These are phyloP conservation scores for Candida vaughaniae DNA, from an alignment of 805 yeast genomes.

Conservation along the genomic window DNA sequence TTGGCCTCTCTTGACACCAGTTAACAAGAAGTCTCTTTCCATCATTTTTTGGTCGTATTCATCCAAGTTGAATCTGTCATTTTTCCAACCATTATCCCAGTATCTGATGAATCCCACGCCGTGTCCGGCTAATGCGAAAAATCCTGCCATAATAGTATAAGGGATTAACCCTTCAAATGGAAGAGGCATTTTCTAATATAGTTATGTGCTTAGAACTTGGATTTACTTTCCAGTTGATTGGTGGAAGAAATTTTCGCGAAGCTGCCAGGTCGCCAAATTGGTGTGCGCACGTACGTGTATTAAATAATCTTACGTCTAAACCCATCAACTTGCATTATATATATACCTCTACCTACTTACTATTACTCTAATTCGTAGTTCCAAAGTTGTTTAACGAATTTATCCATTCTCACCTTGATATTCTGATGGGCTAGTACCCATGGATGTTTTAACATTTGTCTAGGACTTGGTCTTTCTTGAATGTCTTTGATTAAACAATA, in stretches of 20 bases:
- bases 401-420: constrained; percentile 79
- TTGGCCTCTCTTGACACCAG: constrained; percentile 74
- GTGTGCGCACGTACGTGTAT: neutral
- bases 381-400: constrained; percentile 78
- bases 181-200: constrained; percentile 38
- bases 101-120: constrained; percentile 45
- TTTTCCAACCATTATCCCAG: constrained; percentile 51
- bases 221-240: constrained; percentile 12
- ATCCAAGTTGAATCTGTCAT: constrained; percentile 45
- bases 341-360: neutral
- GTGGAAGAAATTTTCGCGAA: constrained; percentile 8
- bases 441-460: constrained; percentile 91
- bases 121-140: constrained; percentile 46
- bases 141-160: constrained; percentile 45
- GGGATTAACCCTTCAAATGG: constrained; percentile 50
- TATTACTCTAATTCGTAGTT: constrained; percentile 1
- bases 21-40: constrained; percentile 73
- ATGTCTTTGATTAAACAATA: constrained; percentile 82
- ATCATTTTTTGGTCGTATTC: constrained; percentile 49
- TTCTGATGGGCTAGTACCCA: constrained; percentile 82
- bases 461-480: constrained; percentile 81
- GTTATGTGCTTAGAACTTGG: neutral
- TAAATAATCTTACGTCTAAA: no score
- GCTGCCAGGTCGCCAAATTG: neutral
- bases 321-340: neutral